phyloP scores from a whole-genome alignment of 257 asterid species.

The Nyctanthes arbortristis region DNA sequence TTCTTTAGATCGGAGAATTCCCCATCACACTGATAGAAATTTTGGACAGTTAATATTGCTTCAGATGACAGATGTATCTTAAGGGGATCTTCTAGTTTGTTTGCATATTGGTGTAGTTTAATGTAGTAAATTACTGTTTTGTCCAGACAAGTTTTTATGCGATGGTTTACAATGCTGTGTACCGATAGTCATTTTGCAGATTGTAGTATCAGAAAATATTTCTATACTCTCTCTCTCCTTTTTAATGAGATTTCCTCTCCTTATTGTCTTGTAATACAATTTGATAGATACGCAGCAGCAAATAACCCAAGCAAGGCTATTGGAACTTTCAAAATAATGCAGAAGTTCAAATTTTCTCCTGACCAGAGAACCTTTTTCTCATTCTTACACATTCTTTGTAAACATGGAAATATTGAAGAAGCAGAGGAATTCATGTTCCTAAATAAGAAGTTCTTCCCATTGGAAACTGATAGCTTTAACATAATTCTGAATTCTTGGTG shows the following conservation, averaged over 20 bases:
- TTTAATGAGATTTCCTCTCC: not conserved
- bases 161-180: not conserved
- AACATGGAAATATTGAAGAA: conserved; percentile 84
- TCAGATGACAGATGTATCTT: not conserved
- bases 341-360: conserved; percentile 70
- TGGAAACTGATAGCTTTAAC: conserved; percentile 75
- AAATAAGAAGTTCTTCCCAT: conserved; percentile 80
- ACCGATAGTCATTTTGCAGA: not conserved
- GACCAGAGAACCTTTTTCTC: conserved; percentile 61
- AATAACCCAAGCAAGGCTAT: conserved; percentile 65
- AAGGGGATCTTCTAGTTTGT: not conserved
- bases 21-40: not conserved
- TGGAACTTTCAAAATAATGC: conserved; percentile 71
- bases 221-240: not conserved
- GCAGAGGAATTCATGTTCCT: conserved; percentile 85
- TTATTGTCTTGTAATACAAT: conserved; percentile 16
- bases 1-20: not conserved
- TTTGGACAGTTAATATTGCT: not conserved
- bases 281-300: conserved; percentile 71
- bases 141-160: not conserved
- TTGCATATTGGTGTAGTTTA: not conserved
- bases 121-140: not conserved
- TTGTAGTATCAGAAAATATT: not conserved
- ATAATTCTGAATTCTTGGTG: conserved; percentile 91
- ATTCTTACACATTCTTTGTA: conserved; percentile 68